Evolutionary conservation across 2,329 filamentous ascomycete species (phyloP).

Genomic region (Colletotrichum melonis): DNA sequence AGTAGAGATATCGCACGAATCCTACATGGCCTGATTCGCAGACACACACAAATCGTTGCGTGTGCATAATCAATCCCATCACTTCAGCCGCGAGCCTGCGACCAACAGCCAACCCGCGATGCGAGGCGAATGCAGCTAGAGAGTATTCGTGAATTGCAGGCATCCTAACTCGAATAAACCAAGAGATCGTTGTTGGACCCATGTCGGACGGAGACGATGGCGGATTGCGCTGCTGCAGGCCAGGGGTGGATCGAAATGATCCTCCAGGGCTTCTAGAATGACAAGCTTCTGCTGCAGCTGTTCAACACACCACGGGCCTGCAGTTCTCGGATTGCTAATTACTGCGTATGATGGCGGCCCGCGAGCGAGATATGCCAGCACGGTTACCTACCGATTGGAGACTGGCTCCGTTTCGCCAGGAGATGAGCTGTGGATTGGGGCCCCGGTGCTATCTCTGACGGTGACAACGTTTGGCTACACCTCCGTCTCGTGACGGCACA

Average conservation of each 20-base stretch:
- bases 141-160: no score
- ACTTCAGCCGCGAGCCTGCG: background rate
- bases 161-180: no score
- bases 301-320: background rate
- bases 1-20: constrained; percentile 2
- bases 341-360: background rate
- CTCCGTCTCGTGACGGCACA: constrained; percentile 21
- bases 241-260: constrained; percentile 18
- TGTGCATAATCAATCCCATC: constrained; percentile 16
- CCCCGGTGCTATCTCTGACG: constrained; percentile 16
- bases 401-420: constrained; percentile 34
- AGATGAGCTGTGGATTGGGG: constrained; percentile 31
- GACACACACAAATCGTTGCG: constrained; percentile 20
- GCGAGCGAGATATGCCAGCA: constrained; percentile 18
- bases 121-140: background rate
- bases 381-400: constrained; percentile 30
- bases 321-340: background rate
- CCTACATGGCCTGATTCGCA: constrained; percentile 6
- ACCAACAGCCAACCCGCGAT: background rate
- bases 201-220: background rate
- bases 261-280: constrained; percentile 33
- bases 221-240: constrained; percentile 14
- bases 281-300: background rate
- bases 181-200: background rate
- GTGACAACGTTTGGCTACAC: constrained; percentile 20